These are phyloP conservation scores for Candolleomyces eurysporus DNA, from an alignment of 768 basidiomycete genomes.

Conservation along the genomic window DNA sequence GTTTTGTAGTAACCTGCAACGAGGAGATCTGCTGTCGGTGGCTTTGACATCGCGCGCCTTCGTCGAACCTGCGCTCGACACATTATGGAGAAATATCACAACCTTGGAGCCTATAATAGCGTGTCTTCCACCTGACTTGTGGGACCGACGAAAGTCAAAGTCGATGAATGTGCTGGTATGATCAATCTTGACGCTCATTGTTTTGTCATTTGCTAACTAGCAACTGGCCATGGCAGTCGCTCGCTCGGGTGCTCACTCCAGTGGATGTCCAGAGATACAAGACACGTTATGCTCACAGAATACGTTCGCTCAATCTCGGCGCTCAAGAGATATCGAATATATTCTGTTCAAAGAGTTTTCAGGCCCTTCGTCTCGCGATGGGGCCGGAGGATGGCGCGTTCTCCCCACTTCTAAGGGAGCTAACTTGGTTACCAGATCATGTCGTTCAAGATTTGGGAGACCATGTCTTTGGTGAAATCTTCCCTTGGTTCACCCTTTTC, in stretches of 20 bases:
- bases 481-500: neutral
- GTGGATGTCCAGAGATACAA: neutral
- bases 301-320: neutral
- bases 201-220: neutral
- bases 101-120: constrained; percentile 12
- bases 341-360: neutral
- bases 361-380: neutral
- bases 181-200: neutral
- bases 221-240: neutral
- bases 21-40: neutral
- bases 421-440: neutral
- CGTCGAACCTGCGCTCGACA: constrained; percentile 10
- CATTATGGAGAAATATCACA: constrained; percentile 11
- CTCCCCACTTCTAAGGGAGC: neutral
- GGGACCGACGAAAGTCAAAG: neutral
- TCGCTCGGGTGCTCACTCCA: neutral
- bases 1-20: neutral
- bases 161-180: neutral
- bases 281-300: neutral
- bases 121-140: constrained; percentile 7
- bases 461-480: neutral
- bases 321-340: neutral
- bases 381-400: neutral
- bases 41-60: constrained; percentile 9
- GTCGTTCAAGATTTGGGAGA: neutral